phyloP scores from a whole-genome alignment of 495 filamentous ascomycete species.

The Talaromyces liani region DNA sequence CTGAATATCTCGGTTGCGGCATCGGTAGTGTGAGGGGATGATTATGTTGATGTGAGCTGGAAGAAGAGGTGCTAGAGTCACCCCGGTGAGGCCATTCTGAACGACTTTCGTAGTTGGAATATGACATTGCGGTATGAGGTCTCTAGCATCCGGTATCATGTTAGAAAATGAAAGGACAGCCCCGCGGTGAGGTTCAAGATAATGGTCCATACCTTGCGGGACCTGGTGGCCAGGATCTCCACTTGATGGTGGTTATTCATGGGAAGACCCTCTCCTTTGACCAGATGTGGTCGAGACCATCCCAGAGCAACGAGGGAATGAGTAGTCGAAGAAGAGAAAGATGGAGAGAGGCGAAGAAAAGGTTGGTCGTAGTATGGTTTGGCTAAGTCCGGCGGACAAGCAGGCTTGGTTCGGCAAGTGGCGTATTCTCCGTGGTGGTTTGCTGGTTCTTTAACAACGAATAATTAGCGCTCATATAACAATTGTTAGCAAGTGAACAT shows the following conservation, averaged over 20 bases:
- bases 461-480: background rate
- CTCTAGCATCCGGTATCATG: conserved; percentile 17
- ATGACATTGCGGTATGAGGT: conserved; percentile 32
- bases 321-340: background rate
- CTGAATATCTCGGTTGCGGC: conserved; percentile 29
- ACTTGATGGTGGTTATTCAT: conserved; percentile 32
- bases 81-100: conserved; percentile 16
- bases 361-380: background rate
- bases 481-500: background rate
- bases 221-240: conserved; percentile 32
- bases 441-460: background rate
- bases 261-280: conserved; percentile 7
- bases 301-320: background rate
- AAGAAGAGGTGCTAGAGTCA: conserved; percentile 18
- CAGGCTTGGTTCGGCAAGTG: background rate
- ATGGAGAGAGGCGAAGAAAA: background rate
- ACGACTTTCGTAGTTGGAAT: conserved; percentile 15
- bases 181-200: conserved; percentile 9
- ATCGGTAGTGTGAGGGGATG: conserved; percentile 3
- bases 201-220: conserved; percentile 40
- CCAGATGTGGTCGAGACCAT: background rate
- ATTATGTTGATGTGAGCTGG: conserved; percentile 11
- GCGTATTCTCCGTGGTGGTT: background rate
- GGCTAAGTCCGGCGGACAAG: background rate
- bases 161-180: conserved; percentile 3